These are phyloP conservation scores for Luffa aegyptiaca DNA, from an alignment of 306 rosid species.

Conservation along the genomic window DNA sequence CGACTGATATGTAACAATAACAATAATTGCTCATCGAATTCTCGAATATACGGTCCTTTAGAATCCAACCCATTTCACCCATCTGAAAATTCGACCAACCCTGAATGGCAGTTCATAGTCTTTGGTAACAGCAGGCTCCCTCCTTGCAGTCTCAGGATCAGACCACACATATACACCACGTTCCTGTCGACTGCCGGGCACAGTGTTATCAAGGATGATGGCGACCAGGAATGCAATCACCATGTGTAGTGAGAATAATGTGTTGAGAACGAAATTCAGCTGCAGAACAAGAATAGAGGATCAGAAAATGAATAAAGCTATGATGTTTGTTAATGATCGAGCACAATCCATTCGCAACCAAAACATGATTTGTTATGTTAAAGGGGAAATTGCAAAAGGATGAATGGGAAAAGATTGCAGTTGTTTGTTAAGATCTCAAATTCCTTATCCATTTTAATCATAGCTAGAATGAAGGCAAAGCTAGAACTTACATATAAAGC, in stretches of 20 bases:
- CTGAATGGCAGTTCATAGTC: conserved; percentile 81
- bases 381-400: neutral
- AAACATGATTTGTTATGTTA: neutral
- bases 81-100: conserved; percentile 77
- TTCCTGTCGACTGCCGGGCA: conserved; percentile 90
- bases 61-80: conserved; percentile 97
- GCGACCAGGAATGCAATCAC: conserved; percentile 86
- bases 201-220: conserved; percentile 81
- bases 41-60: neutral
- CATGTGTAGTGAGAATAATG: conserved; percentile 72
- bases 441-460: neutral
- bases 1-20: neutral
- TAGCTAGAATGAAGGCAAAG: neutral
- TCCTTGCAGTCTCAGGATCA: conserved; percentile 59
- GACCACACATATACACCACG: conserved; percentile 98
- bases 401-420: neutral
- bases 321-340: neutral
- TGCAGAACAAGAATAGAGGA: conserved; percentile 21
- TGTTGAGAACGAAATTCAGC: conserved; percentile 73
- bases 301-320: neutral
- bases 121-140: conserved; percentile 71
- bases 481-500: neutral
- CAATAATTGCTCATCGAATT: neutral
- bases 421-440: neutral
- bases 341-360: neutral